Evolutionary conservation across 371 early-diverging fungal genomes (phyloP).

Genomic region (Mortierella sp.): DNA sequence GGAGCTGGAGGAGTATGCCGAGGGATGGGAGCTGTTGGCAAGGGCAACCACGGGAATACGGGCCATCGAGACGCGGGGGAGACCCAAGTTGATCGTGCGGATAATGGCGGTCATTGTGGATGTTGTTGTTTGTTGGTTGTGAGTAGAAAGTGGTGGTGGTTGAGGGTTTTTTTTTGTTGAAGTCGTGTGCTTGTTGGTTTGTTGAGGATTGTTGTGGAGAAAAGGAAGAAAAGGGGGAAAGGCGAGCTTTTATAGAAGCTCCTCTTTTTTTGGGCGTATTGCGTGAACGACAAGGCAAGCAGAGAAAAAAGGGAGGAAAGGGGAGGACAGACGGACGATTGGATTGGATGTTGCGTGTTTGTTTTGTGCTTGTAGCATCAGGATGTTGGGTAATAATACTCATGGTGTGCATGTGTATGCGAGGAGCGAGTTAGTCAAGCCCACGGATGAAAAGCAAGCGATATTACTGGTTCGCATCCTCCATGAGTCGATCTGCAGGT

Average conservation of each 20-base stretch:
- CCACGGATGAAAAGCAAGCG: constrained; percentile 13
- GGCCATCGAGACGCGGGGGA: constrained; percentile 54
- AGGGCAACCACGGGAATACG: constrained; percentile 54
- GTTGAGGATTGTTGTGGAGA: not conserved
- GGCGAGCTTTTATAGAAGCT: not conserved
- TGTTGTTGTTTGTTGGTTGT: not conserved
- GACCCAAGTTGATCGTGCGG: constrained; percentile 39
- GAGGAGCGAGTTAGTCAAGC: not conserved
- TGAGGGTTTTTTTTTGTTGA: not conserved
- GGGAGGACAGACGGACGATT: constrained; percentile 3
- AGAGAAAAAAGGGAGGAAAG: not conserved
- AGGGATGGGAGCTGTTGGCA: constrained; percentile 45
- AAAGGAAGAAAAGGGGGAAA: constrained; percentile 1
- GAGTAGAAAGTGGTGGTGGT: not conserved
- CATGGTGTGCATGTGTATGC: not conserved
- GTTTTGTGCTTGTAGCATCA: not conserved
- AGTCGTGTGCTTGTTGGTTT: not conserved
- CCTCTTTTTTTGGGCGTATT: not conserved
- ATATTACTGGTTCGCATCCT: constrained; percentile 24
- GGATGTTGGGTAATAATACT: constrained; percentile 4
- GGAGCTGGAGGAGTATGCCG: constrained; percentile 54
- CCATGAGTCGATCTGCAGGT: constrained; percentile 29
- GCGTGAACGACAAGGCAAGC: not conserved
- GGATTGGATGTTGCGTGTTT: not conserved
- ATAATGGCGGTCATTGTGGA: constrained; percentile 37